Evolutionary conservation across 2,329 filamentous ascomycete species (phyloP).

Genomic region (Fusarium sp.): DNA sequence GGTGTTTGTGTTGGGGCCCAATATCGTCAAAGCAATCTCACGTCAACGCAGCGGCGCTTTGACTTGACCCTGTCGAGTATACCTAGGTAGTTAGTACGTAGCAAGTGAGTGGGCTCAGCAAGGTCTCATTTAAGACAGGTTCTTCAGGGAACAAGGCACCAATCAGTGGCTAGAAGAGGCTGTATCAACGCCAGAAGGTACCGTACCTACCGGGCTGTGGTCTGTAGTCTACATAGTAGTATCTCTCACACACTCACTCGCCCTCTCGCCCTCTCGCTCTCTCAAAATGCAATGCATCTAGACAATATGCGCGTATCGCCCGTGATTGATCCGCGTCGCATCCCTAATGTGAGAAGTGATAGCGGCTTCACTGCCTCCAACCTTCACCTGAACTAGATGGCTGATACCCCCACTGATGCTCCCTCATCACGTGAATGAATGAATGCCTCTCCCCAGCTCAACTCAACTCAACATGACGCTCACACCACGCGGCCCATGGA

Average conservation of each 20-base stretch:
- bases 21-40: constrained; percentile 4
- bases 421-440: constrained; percentile 24
- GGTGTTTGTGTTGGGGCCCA: neutral
- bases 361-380: neutral
- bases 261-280: no score
- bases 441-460: constrained; percentile 15
- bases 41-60: constrained; percentile 12
- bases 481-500: constrained; percentile 5
- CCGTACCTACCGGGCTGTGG: no score
- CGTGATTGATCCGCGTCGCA: neutral
- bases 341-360: constrained; percentile 30
- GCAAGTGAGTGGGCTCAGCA: neutral
- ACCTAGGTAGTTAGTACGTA: no score
- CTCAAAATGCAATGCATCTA: constrained; percentile 8
- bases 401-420: constrained; percentile 17
- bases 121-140: neutral
- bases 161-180: neutral
- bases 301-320: neutral
- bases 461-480: constrained; percentile 2
- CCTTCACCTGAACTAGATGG: constrained; percentile 10
- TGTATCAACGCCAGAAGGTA: neutral
- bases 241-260: no score
- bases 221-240: no score
- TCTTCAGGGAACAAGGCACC: neutral
- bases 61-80: neutral